These are phyloP conservation scores for Herpetospermum pedunculosum DNA, from an alignment of 306 rosid genomes.

Conservation along the genomic window DNA sequence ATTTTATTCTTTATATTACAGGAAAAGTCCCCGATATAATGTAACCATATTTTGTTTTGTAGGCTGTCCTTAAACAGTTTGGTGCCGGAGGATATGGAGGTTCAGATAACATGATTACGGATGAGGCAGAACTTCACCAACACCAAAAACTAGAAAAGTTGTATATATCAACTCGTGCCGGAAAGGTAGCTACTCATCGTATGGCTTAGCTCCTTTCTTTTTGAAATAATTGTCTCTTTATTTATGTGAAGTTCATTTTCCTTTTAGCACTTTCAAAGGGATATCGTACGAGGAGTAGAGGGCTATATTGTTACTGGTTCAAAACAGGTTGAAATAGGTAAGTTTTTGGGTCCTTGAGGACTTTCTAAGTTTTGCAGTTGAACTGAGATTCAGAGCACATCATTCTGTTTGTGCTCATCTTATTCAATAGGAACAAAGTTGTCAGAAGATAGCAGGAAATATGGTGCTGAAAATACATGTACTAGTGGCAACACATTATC, in stretches of 20 bases:
- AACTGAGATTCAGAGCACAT: constrained; percentile 4
- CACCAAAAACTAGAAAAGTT: constrained; percentile 97
- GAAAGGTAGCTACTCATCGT: constrained; percentile 55
- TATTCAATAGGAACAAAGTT: constrained; percentile 74
- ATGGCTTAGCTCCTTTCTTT: constrained; percentile 9
- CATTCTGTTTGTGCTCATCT: constrained; percentile 15
- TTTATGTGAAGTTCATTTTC: constrained; percentile 9
- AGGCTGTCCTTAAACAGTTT: constrained; percentile 98
- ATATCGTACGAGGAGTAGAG: constrained; percentile 93
- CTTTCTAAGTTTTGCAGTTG: not conserved
- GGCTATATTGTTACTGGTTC: constrained; percentile 94
- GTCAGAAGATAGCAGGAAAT: constrained; percentile 94
- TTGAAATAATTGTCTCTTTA: not conserved
- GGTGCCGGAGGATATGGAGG: constrained; percentile 97
- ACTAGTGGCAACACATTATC: constrained; percentile 79
- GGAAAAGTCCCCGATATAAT: not conserved
- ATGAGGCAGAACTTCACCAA: constrained; percentile 65
- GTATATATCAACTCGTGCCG: constrained; percentile 93
- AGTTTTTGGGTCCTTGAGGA: constrained; percentile 6
- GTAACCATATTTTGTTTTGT: constrained; percentile 13
- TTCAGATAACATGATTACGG: constrained; percentile 76
- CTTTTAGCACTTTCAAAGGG: constrained; percentile 92
- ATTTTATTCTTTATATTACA: not conserved
- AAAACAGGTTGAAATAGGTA: constrained; percentile 93
- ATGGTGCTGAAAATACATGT: constrained; percentile 92